Evolutionary conservation across 202 grass and related monocot genomes (phyloP).

Genomic region (Zoysia matrella): DNA sequence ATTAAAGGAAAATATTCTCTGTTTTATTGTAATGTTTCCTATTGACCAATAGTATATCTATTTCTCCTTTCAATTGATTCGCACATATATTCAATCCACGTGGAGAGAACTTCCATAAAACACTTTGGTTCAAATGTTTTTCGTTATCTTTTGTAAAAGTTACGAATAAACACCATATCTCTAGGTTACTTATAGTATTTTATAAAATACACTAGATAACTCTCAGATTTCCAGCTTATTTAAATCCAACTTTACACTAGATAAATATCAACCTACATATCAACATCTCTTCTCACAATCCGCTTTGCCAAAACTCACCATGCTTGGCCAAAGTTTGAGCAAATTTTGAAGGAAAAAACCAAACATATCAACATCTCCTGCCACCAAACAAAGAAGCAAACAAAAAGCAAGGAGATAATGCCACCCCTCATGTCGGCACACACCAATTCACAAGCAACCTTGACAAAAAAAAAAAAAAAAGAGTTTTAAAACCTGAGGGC

Average conservation of each 20-base stretch:
- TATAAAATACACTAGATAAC: not conserved
- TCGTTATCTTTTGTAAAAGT: too few relatives aligned
- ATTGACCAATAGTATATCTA: too few relatives aligned
- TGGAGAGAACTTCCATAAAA: too few relatives aligned
- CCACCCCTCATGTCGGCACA: slow-evolving; percentile 30
- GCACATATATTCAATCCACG: too few relatives aligned
- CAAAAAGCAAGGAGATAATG: slow-evolving; percentile 30
- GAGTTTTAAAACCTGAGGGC: not conserved
- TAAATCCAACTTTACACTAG: too few relatives aligned
- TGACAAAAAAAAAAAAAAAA: not conserved
- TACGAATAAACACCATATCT: too few relatives aligned
- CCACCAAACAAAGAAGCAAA: slow-evolving; percentile 8
- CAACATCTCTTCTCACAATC: not conserved
- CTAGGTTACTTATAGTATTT: too few relatives aligned
- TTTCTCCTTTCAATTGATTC: too few relatives aligned
- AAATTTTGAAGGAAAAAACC: not conserved
- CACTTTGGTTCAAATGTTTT: too few relatives aligned
- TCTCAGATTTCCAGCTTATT: too few relatives aligned
- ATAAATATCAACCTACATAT: not conserved
- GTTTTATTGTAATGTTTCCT: not conserved
- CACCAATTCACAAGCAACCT: slow-evolving; percentile 33
- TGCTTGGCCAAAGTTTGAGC: not conserved
- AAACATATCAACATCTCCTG: slow-evolving; percentile 12
- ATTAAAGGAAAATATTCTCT: not conserved
- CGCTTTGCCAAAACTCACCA: too few relatives aligned